Conservation (phyloP, 176 grass and related monocot genomes). For the Aegilops bicornis region DNA sequence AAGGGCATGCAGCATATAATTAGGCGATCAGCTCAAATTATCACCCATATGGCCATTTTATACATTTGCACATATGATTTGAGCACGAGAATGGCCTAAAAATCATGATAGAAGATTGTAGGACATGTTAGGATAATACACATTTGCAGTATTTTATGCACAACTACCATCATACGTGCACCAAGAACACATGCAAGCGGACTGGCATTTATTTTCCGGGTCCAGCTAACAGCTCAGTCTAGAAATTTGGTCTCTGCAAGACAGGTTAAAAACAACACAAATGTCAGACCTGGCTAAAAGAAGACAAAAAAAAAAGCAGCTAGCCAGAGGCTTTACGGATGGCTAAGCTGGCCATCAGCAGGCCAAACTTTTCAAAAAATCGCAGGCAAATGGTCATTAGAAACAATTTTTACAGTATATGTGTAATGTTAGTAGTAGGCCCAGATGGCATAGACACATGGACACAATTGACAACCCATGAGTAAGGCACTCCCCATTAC, state of each 20-base stretch:
- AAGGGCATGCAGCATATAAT: background rate
- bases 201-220: background rate
- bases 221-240: background rate
- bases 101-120: background rate
- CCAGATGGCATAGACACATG: background rate
- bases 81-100: background rate
- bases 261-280: background rate
- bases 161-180: background rate
- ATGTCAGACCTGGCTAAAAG: background rate
- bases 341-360: background rate
- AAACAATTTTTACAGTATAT: background rate
- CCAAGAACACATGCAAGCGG: background rate
- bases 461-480: background rate
- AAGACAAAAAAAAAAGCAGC: background rate
- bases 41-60: background rate
- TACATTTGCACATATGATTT: background rate
- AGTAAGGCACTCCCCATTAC: background rate
- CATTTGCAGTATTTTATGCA: background rate
- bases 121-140: constrained; percentile 4
- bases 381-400: background rate
- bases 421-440: background rate
- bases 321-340: background rate
- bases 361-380: background rate
- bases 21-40: background rate
- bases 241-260: background rate